Base-by-base conservation (phyloP, 129 eudicot genomes). In the carrot (Daucus carota) region DNA sequence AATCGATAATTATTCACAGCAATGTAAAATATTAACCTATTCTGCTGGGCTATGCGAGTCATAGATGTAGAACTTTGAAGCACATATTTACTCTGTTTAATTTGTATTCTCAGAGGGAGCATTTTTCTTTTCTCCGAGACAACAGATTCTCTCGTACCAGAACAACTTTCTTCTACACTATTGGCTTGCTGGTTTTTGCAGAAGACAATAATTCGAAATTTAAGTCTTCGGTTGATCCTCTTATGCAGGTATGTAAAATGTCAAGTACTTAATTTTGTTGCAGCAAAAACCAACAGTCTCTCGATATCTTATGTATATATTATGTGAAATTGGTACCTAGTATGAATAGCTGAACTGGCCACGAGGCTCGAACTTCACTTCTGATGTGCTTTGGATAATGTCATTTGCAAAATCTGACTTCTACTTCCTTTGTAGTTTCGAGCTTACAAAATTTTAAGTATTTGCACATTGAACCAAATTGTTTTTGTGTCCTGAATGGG, bases 151-250 rank as follows among this genome's bases (percentile, higher is more conserved):
- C 57, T 13, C 80, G 84, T 7, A 68, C 50, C 32, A 81, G 84
- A 62, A 81, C 84, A 14, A 60, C 77, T 40, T 81, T 81, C 43
- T 81, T 71, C 50, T 72, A 81, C 74, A 47, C 43, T 29, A 71
- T 76, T 60, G 77, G 80, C 52, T 26, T 43, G 38, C 68, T 81
- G 78, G 73, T 81, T 24, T 76, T 81, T 73, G 63, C 43, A 38
- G 80, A 81, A 44, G 84, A 81, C 57, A 76, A 33, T 66, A 36
- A 71, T 72, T 13, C 26, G 69, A 81, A 76, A 67, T 81, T 81
- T 32, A 81, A 62, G 74, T 42, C 62, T 44, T 76, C 77, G 16
- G 45, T 81, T 76, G 81, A 72, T 70, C 77, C 84, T 20, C 75
- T 81, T 22, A 59, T 22, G 68, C 81, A 81, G 84, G 84, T 71